Evolutionary conservation across 78 protist species (phyloP), one percentile per base, ranked within the genome.

Genomic region (Anaeramoeba flamelloides): DNA sequence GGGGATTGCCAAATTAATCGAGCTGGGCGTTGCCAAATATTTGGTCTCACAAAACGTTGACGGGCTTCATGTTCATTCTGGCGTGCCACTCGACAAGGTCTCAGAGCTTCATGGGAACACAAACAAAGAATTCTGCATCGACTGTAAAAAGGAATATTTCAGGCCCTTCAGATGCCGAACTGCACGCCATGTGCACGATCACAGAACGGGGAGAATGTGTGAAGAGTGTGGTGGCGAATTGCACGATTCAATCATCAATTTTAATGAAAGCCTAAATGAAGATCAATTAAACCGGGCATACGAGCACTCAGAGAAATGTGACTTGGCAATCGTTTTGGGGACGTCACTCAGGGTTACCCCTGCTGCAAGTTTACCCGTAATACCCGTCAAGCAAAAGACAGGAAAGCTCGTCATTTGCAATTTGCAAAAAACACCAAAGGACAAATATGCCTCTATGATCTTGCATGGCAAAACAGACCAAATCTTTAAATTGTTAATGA

Each of bases 181-280:
- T 32, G 1, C 69, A 1, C 3, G 82, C 1, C 0, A 1, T 17
- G 40, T 39, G 30, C 83, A 26, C 0, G 76, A 81, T 39, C 81
- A 82, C 65, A 1, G n/a, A 38, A 83, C 86, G 0, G 84, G 87
- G 3, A n/a, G 84, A 32, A 84, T 38, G 76, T 83, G 85, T 53
- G 41, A 1, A 1, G n/a, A n/a, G n/a, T 79, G 80, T 4, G 36
- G 40, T 39, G 74, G 26, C 34, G n/a, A 1, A 17, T 26, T 83
- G 31, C 31, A 3, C 2, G 86, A 86, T 74, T 38, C 79, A 40
- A 79, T 30, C 74, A n/a, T 79, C 22, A 79, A 38, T 22, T 79
- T 79, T 76, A 79, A 79, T 22, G 78, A 79, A 30, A 26, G 22
- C 78, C 22, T 79, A 30, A 77, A 77, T 31, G 30, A 79, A n/a